A percentile compares a stretch with the other conserved stretches of the same genome.
Evolutionary conservation across 1,284 basidiomycete genomes (phyloP).

Genomic region (Schizophyllum amplum): DNA sequence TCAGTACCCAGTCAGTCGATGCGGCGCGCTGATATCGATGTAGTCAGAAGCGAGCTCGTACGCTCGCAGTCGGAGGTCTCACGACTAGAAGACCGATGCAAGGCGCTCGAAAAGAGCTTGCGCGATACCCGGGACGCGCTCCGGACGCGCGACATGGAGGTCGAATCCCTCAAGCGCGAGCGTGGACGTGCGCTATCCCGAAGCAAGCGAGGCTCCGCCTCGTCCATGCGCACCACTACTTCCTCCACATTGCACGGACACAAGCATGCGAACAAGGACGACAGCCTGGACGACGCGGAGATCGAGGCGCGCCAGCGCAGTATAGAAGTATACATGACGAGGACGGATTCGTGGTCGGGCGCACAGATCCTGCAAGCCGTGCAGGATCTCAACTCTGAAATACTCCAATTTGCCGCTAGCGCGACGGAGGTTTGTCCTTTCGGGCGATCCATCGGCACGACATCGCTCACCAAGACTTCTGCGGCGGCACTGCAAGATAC

Average conservation of each 20-base stretch:
- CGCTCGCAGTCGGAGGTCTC: constrained; percentile 43
- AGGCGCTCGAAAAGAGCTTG: constrained; percentile 47
- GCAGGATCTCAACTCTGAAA: constrained; percentile 72
- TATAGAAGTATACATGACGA: constrained; percentile 59
- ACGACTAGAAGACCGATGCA: constrained; percentile 52
- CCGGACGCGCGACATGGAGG: constrained; percentile 41
- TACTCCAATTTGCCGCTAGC: constrained; percentile 65
- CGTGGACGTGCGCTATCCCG: background rate
- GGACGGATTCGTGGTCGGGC: constrained; percentile 67
- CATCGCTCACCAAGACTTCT: constrained; percentile 24
- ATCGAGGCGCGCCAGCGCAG: constrained; percentile 49
- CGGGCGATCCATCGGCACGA: constrained; percentile 14
- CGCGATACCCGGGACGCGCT: constrained; percentile 44
- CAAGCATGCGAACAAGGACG: constrained; percentile 40
- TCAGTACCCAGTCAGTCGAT: background rate
- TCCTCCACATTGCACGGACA: constrained; percentile 15
- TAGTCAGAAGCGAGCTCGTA: constrained; percentile 45
- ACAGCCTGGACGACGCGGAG: constrained; percentile 43
- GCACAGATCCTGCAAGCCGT: constrained; percentile 68
- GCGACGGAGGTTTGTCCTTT: constrained; percentile 59
- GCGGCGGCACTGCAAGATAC: constrained; percentile 49
- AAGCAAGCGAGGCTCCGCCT: background rate
- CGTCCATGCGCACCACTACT: background rate
- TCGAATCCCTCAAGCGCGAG: constrained; percentile 25
- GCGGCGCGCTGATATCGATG: constrained; percentile 49